phyloP scores from a whole-genome alignment of 2,329 filamentous ascomycete species.

The Venturia aucupariae region DNA sequence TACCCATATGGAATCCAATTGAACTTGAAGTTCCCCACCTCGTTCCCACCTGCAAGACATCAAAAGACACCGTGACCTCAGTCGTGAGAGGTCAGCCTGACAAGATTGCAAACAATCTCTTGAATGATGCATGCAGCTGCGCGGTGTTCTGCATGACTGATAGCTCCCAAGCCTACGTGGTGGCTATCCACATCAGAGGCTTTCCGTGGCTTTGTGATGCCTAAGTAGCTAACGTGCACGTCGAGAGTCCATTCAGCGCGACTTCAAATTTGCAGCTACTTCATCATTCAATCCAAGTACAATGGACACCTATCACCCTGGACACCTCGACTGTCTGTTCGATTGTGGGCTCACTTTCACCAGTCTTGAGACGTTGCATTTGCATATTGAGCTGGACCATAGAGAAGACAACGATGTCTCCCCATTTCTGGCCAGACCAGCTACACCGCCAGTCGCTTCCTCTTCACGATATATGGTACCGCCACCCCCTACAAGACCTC shows the following conservation, averaged over 20 bases:
- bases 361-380: conserved; percentile 27
- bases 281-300: not conserved
- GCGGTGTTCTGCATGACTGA: conserved; percentile 1
- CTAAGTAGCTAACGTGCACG: not conserved
- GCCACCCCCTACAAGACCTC: conserved; percentile 1
- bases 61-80: not conserved
- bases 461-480: not conserved
- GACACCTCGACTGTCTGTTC: conserved; percentile 21
- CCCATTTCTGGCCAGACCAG: conserved; percentile 26
- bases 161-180: not conserved
- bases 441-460: not conserved
- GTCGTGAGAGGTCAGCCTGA: not conserved
- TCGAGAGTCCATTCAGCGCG: not conserved
- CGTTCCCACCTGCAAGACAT: not conserved
- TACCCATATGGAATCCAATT: too few relatives aligned
- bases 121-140: not conserved
- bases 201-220: not conserved
- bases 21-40: too few relatives aligned
- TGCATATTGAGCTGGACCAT: conserved; percentile 34
- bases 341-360: conserved; percentile 26
- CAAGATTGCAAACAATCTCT: not conserved
- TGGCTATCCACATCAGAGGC: not conserved
- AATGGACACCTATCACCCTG: not conserved
- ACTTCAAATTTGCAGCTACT: not conserved
- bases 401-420: conserved; percentile 24